Evolutionary conservation across 202 grass and related monocot species (phyloP).

Genomic region (Elaeis oleifera): DNA sequence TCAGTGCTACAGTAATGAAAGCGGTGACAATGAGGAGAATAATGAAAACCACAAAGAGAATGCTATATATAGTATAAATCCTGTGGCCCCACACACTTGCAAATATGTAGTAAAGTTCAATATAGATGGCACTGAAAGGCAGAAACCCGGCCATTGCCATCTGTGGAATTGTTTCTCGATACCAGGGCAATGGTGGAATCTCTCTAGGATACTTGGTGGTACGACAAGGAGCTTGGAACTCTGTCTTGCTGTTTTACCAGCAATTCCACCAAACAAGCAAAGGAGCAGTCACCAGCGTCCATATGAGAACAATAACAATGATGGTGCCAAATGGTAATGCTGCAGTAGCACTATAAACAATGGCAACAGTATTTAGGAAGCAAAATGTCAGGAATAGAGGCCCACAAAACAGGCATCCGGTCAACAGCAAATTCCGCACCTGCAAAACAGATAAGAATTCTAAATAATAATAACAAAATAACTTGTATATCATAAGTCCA

Average conservation of each 20-base stretch:
- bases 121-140: constrained; percentile 95
- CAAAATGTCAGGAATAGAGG: constrained; percentile 96
- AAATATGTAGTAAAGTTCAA: constrained; percentile 98
- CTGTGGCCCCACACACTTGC: constrained; percentile 98
- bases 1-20: constrained; percentile 94
- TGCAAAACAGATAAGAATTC: constrained; percentile 20
- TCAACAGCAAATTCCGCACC: constrained; percentile 91
- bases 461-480: constrained; percentile 1
- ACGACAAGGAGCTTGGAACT: constrained; percentile 89
- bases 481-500: not conserved
- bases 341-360: constrained; percentile 85
- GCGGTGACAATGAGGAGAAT: constrained; percentile 93
- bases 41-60: constrained; percentile 94
- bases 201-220: constrained; percentile 92
- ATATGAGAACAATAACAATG: constrained; percentile 90
- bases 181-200: constrained; percentile 83
- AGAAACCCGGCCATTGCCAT: constrained; percentile 99
- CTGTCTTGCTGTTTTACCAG: constrained; percentile 91
- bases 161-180: constrained; percentile 65
- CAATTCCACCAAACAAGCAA: constrained; percentile 94
- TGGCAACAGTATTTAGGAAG: constrained; percentile 95
- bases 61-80: constrained; percentile 97
- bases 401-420: constrained; percentile 83
- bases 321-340: constrained; percentile 96
- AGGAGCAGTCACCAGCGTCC: constrained; percentile 90